Percentiles rank a stretch among this genome's conserved stretches.
phyloP scores from a whole-genome alignment of 352 stramenopile species.

The Elongisporangium undulatum region DNA sequence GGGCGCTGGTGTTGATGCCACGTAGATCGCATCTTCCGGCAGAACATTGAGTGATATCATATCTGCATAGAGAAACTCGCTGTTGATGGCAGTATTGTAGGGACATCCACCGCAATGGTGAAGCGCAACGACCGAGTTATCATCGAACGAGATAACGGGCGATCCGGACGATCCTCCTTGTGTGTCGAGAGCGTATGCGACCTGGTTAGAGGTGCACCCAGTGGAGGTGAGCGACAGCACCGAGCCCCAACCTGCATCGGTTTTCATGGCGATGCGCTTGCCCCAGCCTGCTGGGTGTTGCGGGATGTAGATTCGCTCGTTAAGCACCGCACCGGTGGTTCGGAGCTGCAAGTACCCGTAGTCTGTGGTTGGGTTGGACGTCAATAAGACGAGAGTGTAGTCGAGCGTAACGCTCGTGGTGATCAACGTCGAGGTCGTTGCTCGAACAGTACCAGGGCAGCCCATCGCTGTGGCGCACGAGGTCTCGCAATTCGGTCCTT shows the following conservation, averaged over 20 bases:
- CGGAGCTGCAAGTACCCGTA: conserved; percentile 62
- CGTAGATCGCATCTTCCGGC: conserved; percentile 33
- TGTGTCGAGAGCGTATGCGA: conserved; percentile 70
- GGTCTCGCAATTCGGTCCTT: conserved; percentile 25
- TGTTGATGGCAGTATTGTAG: conserved; percentile 66
- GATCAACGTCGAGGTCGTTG: conserved; percentile 31
- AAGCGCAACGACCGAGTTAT: conserved; percentile 63
- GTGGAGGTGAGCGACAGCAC: conserved; percentile 35
- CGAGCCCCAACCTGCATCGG: conserved; percentile 22
- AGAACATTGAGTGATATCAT: conserved; percentile 37
- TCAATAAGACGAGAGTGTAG: conserved; percentile 67
- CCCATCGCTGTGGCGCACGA: conserved; percentile 26
- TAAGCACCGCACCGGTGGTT: conserved; percentile 29
- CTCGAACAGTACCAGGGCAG: conserved; percentile 31
- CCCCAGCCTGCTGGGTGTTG: conserved; percentile 61
- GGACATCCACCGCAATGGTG: conserved; percentile 76
- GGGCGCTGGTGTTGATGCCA: conserved; percentile 2
- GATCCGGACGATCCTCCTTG: conserved; percentile 67
- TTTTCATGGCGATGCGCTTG: conserved; percentile 65
- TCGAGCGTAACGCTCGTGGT: conserved; percentile 30
- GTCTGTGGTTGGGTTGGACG: conserved; percentile 34
- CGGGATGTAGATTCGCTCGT: conserved; percentile 57
- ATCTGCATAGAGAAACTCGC: conserved; percentile 50
- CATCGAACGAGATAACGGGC: conserved; percentile 43
- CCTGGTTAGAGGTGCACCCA: conserved; percentile 45